Base-by-base conservation (phyloP, 495 filamentous ascomycete genomes). In the Podospora australis region DNA sequence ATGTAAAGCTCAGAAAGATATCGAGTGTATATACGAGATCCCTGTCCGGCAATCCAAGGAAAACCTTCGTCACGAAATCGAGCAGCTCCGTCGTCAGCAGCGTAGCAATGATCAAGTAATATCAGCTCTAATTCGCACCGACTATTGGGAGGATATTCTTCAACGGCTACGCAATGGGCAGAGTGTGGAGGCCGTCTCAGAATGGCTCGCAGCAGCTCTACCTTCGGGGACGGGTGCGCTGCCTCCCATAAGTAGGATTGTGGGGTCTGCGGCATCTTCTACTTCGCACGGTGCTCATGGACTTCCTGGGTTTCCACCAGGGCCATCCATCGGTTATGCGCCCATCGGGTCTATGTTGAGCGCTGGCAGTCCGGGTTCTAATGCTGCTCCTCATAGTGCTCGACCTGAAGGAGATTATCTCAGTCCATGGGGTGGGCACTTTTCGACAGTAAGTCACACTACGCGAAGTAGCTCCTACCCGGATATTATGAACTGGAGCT, bases 31-130 rank as follows among this genome's bases (percentile, higher is more conserved):
- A 28, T 79, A 79, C 60, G 73, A 79, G 41, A 52, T 75, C 0
- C 75, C 75, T 0, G 71, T 78, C 3, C 69, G 74, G 35, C 75
- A 76, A 39, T 75, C 71, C 10, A 79, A 79, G 44, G 77, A 78
- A 32, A 65, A 65, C n/a, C 57, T 79, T 16, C 70, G 76, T 23
- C 48, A 63, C 54, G 74, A 78, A 41, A 74, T 78, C 49, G 75
- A 78, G 21, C 54, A 59, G 7, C 63, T 79, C n/a, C 67, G 70
- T 20, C 67, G 55, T 7, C 66, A 72, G 23, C 69, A 74, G 45
- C 67, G 65, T 22, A 64, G 63, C 7, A 73, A 58, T 54, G 68
- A 78, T 7, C 66, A 67, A 2, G 63, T 79, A 24, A 53, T 78
- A 22, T 58, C 64, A 22, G 76, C 75, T 19, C 66, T 73, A 19